Percentiles rank a stretch among this genome's conserved stretches.
Evolutionary conservation across 306 rosid genomes (phyloP).

Genomic region (Pyrus bretschneideri): DNA sequence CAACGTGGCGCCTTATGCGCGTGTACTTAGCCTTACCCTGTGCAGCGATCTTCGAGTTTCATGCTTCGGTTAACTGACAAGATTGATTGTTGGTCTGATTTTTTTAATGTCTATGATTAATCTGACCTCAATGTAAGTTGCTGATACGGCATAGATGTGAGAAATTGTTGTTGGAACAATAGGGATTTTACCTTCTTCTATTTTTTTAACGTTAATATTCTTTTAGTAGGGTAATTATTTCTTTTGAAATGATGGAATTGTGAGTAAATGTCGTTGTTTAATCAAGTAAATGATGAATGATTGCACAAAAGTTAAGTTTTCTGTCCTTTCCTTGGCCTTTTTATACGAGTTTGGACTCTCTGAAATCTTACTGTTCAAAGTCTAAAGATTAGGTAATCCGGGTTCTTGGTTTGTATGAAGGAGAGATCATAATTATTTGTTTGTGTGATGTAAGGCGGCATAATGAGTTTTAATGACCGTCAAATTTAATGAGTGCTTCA

Average conservation of each 20-base stretch:
- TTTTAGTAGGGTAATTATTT: background rate
- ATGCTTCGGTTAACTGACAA: background rate
- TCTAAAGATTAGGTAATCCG: too few species aligned
- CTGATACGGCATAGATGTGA: background rate
- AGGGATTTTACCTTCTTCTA: background rate
- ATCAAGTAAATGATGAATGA: background rate
- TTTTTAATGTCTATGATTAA: constrained; percentile 6
- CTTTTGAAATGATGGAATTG: background rate
- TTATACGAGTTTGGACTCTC: too few species aligned
- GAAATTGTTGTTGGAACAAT: constrained; percentile 4
- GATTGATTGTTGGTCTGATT: constrained; percentile 8
- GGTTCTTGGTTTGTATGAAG: too few species aligned
- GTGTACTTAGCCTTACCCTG: background rate
- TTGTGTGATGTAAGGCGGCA: too few species aligned
- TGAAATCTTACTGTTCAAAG: too few species aligned
- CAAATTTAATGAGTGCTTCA: too few species aligned
- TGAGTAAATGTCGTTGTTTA: background rate
- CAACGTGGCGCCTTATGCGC: background rate
- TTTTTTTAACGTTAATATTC: background rate
- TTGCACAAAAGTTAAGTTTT: background rate
- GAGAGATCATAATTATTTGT: too few species aligned
- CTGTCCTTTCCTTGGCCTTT: background rate
- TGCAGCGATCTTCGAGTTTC: background rate
- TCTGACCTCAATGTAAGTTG: background rate
- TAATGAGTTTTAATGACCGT: too few species aligned